Percentiles rank a stretch among this genome's conserved stretches.
Evolutionary conservation across 371 early-diverging fungal species (phyloP).

Genomic region (Thermomucor indicae-seudaticae): DNA sequence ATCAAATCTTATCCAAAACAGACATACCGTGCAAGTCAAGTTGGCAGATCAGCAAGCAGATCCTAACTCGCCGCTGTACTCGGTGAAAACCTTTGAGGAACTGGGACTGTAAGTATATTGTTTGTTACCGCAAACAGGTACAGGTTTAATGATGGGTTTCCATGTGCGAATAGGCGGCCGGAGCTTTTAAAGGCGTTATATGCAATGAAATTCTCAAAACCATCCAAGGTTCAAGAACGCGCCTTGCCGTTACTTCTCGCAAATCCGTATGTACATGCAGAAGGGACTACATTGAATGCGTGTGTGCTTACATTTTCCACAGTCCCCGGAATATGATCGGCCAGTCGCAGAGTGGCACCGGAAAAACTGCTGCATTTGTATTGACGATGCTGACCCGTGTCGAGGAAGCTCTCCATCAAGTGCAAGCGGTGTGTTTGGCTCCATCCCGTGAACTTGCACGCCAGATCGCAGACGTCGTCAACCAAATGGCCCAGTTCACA

Average conservation of each 20-base stretch:
- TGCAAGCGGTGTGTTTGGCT: conserved; percentile 90
- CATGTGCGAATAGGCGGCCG: conserved; percentile 41
- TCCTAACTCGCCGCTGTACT: conserved; percentile 75
- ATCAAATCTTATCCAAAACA: conserved; percentile 45
- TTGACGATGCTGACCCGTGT: conserved; percentile 84
- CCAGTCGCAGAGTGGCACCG: conserved; percentile 50
- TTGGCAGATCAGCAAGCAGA: conserved; percentile 66
- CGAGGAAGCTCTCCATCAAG: conserved; percentile 42
- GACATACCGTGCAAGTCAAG: conserved; percentile 75
- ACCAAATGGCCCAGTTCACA: conserved; percentile 87
- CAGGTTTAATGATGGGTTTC: background rate
- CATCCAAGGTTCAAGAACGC: conserved; percentile 94
- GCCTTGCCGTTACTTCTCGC: conserved; percentile 86
- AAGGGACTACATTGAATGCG: background rate
- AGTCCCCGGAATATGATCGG: conserved; percentile 49
- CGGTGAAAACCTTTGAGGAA: conserved; percentile 75
- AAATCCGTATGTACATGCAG: conserved; percentile 52
- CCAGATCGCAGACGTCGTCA: conserved; percentile 92
- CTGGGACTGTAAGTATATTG: conserved; percentile 56
- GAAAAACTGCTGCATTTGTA: conserved; percentile 98
- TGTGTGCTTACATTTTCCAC: background rate
- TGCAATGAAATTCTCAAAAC: conserved; percentile 89
- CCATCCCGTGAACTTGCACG: conserved; percentile 97
- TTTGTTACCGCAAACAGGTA: background rate
- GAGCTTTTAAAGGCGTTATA: conserved; percentile 91